phyloP scores from a whole-genome alignment of 495 filamentous ascomycete genomes.

The Choiromyces venosus region DNA sequence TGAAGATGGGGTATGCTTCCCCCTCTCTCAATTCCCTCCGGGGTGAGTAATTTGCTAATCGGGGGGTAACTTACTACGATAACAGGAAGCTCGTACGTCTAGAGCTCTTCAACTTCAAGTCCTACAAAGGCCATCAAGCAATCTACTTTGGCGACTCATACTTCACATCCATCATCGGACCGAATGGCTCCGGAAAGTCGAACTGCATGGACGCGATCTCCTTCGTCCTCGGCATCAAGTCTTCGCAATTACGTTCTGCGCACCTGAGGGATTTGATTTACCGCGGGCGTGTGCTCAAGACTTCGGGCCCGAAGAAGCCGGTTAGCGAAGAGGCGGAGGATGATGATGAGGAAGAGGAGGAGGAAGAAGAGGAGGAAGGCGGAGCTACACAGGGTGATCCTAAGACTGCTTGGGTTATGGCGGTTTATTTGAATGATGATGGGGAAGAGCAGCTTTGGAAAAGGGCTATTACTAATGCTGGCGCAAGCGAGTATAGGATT shows the following conservation, averaged over 20 bases:
- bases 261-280: constrained; percentile 94
- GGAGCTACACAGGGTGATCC: constrained; percentile 62
- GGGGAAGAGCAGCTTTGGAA: constrained; percentile 96
- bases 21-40: not conserved
- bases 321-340: constrained; percentile 49
- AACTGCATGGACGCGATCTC: constrained; percentile 99
- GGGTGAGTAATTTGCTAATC: not conserved
- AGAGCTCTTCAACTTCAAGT: constrained; percentile 98
- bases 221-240: constrained; percentile 97
- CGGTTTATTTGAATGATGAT: constrained; percentile 95
- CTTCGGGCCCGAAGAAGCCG: constrained; percentile 51
- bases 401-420: constrained; percentile 96
- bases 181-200: constrained; percentile 99
- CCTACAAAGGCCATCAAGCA: constrained; percentile 90
- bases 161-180: constrained; percentile 98
- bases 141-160: constrained; percentile 97
- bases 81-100: constrained; percentile 80
- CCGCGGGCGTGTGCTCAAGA: constrained; percentile 86
- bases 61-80: constrained; percentile 1
- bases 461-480: constrained; percentile 79
- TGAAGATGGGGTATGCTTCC: not conserved
- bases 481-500: constrained; percentile 92
- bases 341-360: constrained; percentile 48
- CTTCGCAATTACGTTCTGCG: constrained; percentile 89
- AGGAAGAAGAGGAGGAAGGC: constrained; percentile 51